Percentiles rank a stretch among this genome's conserved stretches.
Conservation (phyloP, 1,284 basidiomycete species). For the Ceratobasidium theobromae region DNA sequence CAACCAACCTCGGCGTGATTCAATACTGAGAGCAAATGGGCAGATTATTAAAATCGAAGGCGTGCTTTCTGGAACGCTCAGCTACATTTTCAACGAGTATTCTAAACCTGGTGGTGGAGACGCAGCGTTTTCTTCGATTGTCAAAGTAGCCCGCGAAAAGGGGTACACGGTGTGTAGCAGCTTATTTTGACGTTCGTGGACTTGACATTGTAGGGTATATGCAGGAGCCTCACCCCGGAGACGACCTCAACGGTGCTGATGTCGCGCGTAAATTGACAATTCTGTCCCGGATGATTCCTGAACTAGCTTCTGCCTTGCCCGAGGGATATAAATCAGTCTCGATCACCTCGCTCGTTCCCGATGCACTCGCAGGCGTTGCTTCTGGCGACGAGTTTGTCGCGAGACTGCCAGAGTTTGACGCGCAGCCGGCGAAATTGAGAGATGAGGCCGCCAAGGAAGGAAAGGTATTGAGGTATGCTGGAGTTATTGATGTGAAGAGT, state of each 20-base stretch:
- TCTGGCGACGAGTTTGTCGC: slow-evolving; percentile 84
- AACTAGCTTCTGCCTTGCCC: slow-evolving; percentile 56
- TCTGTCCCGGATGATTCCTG: slow-evolving; percentile 75
- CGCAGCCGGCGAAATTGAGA: slow-evolving; percentile 73
- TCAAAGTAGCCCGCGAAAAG: slow-evolving; percentile 84
- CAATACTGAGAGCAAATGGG: not conserved
- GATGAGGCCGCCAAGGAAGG: slow-evolving; percentile 75
- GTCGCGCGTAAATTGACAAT: slow-evolving; percentile 98
- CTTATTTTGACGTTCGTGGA: not conserved
- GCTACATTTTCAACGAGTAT: slow-evolving; percentile 99
- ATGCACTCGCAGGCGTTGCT: slow-evolving; percentile 58
- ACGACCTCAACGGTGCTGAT: slow-evolving; percentile 95
- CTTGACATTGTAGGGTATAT: not conserved
- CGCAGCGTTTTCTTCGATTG: slow-evolving; percentile 83
- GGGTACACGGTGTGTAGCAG: slow-evolving; percentile 80
- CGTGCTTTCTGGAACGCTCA: slow-evolving; percentile 93
- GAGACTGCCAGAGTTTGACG: slow-evolving; percentile 83
- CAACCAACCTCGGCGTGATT: not conserved
- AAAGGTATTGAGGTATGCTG: slow-evolving; percentile 89
- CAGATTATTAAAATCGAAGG: slow-evolving; percentile 79
- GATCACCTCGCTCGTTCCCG: slow-evolving; percentile 85
- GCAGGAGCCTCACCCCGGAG: slow-evolving; percentile 94
- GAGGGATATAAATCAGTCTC: slow-evolving; percentile 78
- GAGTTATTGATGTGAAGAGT: slow-evolving; percentile 82
- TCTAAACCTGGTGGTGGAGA: slow-evolving; percentile 63